phyloP scores from a whole-genome alignment of 768 basidiomycete genomes.

The Kwoniella heveanensis region DNA sequence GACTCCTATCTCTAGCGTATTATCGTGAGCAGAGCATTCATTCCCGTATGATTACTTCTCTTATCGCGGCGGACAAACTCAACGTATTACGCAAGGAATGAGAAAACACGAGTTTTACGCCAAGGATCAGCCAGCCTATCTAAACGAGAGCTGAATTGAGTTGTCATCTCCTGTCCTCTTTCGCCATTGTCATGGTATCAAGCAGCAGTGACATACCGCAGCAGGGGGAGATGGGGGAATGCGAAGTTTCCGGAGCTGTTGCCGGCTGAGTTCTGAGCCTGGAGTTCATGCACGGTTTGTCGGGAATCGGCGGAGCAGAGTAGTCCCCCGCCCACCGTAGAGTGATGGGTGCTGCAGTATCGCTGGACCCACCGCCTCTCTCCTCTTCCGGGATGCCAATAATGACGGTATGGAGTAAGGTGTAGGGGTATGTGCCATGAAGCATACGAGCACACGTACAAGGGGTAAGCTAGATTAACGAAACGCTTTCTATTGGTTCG shows the following conservation, averaged over 20 bases:
- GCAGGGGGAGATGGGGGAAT: background rate
- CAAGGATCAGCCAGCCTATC: background rate
- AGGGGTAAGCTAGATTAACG: background rate
- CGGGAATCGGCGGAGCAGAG: background rate
- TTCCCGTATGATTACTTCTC: too few species aligned
- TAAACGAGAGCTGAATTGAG: slow-evolving; percentile 3
- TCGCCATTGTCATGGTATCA: too few species aligned
- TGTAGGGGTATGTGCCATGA: too few species aligned
- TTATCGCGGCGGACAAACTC: background rate
- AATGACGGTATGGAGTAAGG: too few species aligned
- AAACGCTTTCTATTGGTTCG: background rate
- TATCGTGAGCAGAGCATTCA: background rate
- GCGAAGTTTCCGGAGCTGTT: background rate
- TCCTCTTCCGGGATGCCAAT: too few species aligned
- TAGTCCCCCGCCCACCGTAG: too few species aligned
- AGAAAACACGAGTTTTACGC: background rate
- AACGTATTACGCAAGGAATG: background rate
- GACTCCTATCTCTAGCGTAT: background rate
- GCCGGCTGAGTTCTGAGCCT: background rate
- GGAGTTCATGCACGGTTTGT: background rate
- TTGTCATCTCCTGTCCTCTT: too few species aligned
- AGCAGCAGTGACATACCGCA: too few species aligned
- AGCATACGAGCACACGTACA: too few species aligned
- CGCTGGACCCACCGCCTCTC: too few species aligned
- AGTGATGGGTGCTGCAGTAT: too few species aligned